Base-by-base conservation (phyloP, 352 stramenopile genomes). In the Ophiocytium majus region DNA sequence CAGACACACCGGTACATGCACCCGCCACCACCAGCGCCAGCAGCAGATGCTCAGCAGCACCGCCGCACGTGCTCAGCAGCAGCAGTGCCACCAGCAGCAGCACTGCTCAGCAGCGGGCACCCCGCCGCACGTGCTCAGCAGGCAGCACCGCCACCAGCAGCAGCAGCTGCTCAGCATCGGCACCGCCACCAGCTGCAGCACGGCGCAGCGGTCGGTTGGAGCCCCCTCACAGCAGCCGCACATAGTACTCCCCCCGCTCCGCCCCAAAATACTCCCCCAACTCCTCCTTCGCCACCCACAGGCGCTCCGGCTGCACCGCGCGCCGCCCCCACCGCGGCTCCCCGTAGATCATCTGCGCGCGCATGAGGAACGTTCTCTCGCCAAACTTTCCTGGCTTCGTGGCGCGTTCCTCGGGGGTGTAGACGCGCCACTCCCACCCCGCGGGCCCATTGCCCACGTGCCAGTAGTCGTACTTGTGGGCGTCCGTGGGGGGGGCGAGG, bases 201-300 rank as follows among this genome's bases (percentile, higher is more conserved):
- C n/a, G n/a, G n/a, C n/a, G n/a, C 64, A 76, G 64, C 64, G 34
- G 5, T 66, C 31, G 5, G 43, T 57, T 57, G 14, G 5, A 57
- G 43, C 43, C 5, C 43, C 43, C 5, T 76, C 17, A 81, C 36
- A 81, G 36, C 36, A 81, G 32, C 36, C 17, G 5, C 50, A 63
- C 36, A 43, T 37, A 81, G 36, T 81, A 81, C n/a, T 81, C 10
- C 28, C 75, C 75, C 10, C 31, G 75, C 75, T 81, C 31, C 28
- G 19, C 31, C 14, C 75, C 75, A 50, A 81, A 81, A 17, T 81
- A 81, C 36, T 81, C 75, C 23, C 10, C 32, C 10, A 81, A 17
- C 36, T 81, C 75, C 37, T 28, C 50, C 75, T 81, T 81, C 1
- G 75, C 31, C 1, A 81, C 75, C 75, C 75, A 81, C 31, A 81